Base-by-base conservation (phyloP, 345 rosid genomes). In the Rhodamnia rubescens region DNA sequence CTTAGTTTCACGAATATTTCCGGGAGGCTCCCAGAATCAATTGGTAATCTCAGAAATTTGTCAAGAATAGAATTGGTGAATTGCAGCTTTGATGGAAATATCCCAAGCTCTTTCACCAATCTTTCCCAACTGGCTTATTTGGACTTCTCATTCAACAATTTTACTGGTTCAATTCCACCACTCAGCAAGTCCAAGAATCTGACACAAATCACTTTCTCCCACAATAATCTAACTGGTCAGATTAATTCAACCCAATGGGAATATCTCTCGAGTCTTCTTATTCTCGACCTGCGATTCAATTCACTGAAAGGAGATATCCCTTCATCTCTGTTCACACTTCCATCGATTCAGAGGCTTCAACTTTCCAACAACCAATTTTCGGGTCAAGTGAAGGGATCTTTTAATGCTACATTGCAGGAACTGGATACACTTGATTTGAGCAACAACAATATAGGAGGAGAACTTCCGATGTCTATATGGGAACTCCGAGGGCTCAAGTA, bases 371-470 rank as follows among this genome's bases (percentile, higher is more conserved):
- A 92, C 85, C 85, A 52, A 51, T 89, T 92, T 83, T 84, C 12
- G 6, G 95, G 91, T 26, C 74, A 2, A 22, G 16, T 92, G 51
- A 52, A 50, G 42, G 86, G 47, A 11, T 22, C 89, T 82, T 24
- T 69, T 8, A 58, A 58, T 82, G 54, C 85, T 15, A 51, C 89
- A 53, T 56, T 82, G 26, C 58, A 59, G 29, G n/a, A 12, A 2
- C 55, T 91, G 1, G 84, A 86, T 20, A 86, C 87, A 0, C 84
- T 94, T 82, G 92, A 93, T 89, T 83, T 93, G 86, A 85, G 90
- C 27, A 82, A 85, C 83, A 94, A 94, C 83, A 87, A 83, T 11
- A 74, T 94, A 13, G 85, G 84, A 75, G 93, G 94, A 49, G 22
- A 81, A 13, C 7, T 94, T 12, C 92, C 93, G 3, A 26, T 0